Evolutionary conservation across 2,329 filamentous ascomycete genomes (phyloP), one percentile per base, ranked within the genome.

Genomic region (Pseudogymnoascus verrucosus): DNA sequence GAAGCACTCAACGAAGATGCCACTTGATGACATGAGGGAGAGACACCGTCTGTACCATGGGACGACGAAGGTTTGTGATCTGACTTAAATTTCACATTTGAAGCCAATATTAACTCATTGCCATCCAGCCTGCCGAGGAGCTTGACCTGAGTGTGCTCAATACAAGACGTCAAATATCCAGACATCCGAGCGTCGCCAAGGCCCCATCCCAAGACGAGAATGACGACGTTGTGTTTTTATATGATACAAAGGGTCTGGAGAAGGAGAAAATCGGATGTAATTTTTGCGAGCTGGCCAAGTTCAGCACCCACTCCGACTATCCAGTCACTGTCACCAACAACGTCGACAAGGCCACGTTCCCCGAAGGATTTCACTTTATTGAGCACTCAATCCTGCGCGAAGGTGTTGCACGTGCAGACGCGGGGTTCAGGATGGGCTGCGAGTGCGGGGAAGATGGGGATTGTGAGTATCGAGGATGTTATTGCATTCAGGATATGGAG

Each of bases 301-400:
- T 87, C 66, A 73, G 77, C 0, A 82, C 77, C 0, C 80, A 84
- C 65, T 64, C 71, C 0, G 64, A 71, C 1, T 78, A 77, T 6
- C 84, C 85, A 1, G 80, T 91, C 26, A 83, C 83, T 0, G 80
- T 93, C 1, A 76, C 86, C 61, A 93, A 93, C 71, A 76, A 80
- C 0, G 75, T 83, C 1, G 86, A 89, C 68, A 75, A 80, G 1
- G 79, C 69, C 67, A 80, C 68, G n/a, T 77, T 86, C 12, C 86
- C 89, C 0, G 75, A 83, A 0, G 76, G 82, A 40, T 96, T 95
- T 69, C 78, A 79, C 0, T 93, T 93, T 72, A 87, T 92, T 62
- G 78, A 86, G 5, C 74, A 80, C 0, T 86, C 85, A 8, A 77
- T 88, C 3, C 78, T 89, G 1, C 76, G 82, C 2, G 69, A 80